Evolutionary conservation across 2,329 filamentous ascomycete species (phyloP).

Genomic region (Grosmannia serpens): DNA sequence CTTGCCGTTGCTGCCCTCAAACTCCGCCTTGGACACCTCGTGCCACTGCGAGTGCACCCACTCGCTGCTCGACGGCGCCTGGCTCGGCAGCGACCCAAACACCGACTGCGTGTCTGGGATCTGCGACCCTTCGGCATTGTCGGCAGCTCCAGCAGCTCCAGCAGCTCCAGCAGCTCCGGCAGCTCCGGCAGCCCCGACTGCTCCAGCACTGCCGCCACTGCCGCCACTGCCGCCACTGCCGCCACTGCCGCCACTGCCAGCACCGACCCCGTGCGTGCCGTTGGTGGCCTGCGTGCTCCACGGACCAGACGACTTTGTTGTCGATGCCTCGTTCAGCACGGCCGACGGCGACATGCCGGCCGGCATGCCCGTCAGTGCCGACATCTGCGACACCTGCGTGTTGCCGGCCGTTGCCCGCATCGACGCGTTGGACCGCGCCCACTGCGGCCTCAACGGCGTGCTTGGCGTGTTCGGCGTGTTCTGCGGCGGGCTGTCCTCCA

Average conservation of each 20-base stretch:
- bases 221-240: neutral
- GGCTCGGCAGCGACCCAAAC: constrained; percentile 23
- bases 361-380: constrained; percentile 45
- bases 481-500: constrained; percentile 26
- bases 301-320: constrained; percentile 69
- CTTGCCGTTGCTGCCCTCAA: constrained; percentile 17
- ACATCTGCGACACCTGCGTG: constrained; percentile 53
- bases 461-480: constrained; percentile 27
- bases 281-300: constrained; percentile 62
- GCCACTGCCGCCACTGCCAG: neutral
- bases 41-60: constrained; percentile 50
- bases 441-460: constrained; percentile 31
- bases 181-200: neutral
- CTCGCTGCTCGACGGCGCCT: constrained; percentile 31
- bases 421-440: constrained; percentile 22
- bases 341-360: constrained; percentile 46
- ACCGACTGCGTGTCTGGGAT: constrained; percentile 44
- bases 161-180: neutral
- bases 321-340: constrained; percentile 74
- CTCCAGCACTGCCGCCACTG: neutral
- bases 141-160: constrained; percentile 3
- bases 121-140: constrained; percentile 32
- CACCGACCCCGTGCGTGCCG: constrained; percentile 34
- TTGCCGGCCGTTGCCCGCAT: constrained; percentile 31
- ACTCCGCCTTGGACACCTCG: constrained; percentile 24